These are phyloP conservation scores for Tetrapisispora taiwanensis DNA, from an alignment of 805 yeast genomes.

Conservation along the genomic window DNA sequence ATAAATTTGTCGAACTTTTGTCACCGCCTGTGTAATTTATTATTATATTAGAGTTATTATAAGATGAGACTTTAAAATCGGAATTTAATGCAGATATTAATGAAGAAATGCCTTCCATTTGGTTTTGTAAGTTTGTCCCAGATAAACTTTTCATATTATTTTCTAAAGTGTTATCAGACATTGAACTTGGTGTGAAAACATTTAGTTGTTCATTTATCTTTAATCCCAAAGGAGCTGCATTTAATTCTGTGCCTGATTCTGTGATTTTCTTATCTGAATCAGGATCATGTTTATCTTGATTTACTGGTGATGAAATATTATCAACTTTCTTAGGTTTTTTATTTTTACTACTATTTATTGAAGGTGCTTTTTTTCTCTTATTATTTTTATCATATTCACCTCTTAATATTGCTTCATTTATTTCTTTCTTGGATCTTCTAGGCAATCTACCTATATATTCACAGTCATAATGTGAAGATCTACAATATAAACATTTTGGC, in stretches of 20 bases:
- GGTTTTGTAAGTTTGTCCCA: not conserved
- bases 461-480: conserved; percentile 30
- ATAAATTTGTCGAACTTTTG: not conserved
- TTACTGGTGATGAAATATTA: not conserved
- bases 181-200: not conserved
- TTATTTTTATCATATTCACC: conserved; percentile 18
- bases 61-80: not conserved
- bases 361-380: conserved; percentile 7
- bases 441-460: conserved; percentile 36
- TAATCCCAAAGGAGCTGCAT: not conserved
- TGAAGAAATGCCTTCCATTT: conserved; percentile 13
- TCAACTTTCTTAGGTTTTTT: not conserved
- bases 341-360: not conserved
- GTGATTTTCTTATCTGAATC: not conserved
- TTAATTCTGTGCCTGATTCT: not conserved
- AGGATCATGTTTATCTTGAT: not conserved
- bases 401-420: conserved; percentile 16
- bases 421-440: conserved; percentile 30
- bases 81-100: conserved; percentile 10
- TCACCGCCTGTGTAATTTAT: too few species aligned
- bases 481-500: conserved; percentile 38
- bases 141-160: not conserved
- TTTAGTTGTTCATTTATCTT: not conserved
- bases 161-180: not conserved
- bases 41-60: not conserved